Percentiles rank a stretch among this genome's conserved stretches.
Conservation (phyloP, 2,329 filamentous ascomycete genomes). For the Fusarium odoratissimum region DNA sequence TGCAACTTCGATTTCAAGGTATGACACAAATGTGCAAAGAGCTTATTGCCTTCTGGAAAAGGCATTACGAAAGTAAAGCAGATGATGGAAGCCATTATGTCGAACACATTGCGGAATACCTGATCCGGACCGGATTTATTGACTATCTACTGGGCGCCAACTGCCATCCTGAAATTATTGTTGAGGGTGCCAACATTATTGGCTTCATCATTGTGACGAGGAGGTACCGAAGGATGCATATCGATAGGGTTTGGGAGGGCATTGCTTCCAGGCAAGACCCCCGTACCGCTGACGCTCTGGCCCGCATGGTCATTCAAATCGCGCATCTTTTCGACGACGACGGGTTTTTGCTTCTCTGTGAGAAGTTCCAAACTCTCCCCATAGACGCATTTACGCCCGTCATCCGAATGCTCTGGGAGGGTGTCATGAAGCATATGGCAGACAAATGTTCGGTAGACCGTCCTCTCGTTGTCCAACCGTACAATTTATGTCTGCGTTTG, state of each 20-base stretch:
- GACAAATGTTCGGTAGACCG: conserved; percentile 56
- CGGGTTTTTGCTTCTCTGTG: conserved; percentile 72
- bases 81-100: conserved; percentile 64
- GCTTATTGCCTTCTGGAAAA: conserved; percentile 74
- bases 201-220: conserved; percentile 86
- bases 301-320: conserved; percentile 70
- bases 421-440: conserved; percentile 63
- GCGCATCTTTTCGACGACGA: conserved; percentile 60
- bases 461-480: conserved; percentile 56
- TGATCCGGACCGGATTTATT: conserved; percentile 77
- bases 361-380: conserved; percentile 75
- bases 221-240: conserved; percentile 77
- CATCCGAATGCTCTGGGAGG: conserved; percentile 72
- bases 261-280: conserved; percentile 85
- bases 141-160: conserved; percentile 91
- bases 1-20: conserved; percentile 87
- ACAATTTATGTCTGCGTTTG: conserved; percentile 70
- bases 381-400: conserved; percentile 70
- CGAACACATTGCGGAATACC: conserved; percentile 74
- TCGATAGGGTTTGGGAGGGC: conserved; percentile 86
- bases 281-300: conserved; percentile 82
- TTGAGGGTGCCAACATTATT: conserved; percentile 83
- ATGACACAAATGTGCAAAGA: conserved; percentile 79
- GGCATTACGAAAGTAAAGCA: conserved; percentile 58
- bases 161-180: conserved; percentile 91